Percentiles rank a stretch among this genome's conserved stretches.
Conservation (phyloP, 345 rosid species). For the Mercurialis annua region DNA sequence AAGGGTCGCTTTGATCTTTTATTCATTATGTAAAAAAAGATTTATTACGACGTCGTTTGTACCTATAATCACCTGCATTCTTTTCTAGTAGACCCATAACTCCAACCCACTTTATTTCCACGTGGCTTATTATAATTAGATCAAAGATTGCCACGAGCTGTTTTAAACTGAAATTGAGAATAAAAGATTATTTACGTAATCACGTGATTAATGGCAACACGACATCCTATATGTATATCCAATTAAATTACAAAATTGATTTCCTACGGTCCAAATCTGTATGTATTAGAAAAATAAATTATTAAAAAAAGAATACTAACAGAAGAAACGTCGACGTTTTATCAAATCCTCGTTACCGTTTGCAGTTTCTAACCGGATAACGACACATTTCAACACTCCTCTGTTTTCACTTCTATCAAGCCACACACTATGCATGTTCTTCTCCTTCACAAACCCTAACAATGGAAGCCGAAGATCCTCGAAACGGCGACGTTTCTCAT, state of each 20-base stretch:
- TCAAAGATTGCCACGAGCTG: background rate
- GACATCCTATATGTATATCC: too few relatives aligned
- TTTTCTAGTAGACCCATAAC: too few relatives aligned
- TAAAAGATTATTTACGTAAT: background rate
- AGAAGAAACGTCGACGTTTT: background rate
- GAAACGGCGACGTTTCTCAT: conserved; percentile 45
- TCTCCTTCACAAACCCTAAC: conserved; percentile 27
- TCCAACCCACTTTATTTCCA: too few relatives aligned
- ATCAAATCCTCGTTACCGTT: background rate
- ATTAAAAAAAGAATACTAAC: background rate
- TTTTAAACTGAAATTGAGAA: background rate
- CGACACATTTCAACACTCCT: background rate
- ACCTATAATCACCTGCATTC: too few relatives aligned
- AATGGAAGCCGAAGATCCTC: conserved; percentile 42
- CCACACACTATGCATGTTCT: conserved; percentile 10
- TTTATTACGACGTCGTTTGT: too few relatives aligned
- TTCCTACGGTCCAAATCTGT: too few relatives aligned
- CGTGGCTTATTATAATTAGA: too few relatives aligned
- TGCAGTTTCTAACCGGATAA: background rate
- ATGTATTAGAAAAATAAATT: too few relatives aligned
- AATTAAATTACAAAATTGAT: too few relatives aligned
- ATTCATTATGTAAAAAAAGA: too few relatives aligned
- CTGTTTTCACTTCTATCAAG: background rate
- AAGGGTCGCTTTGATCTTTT: too few relatives aligned
- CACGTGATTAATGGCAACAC: background rate